phyloP scores from a whole-genome alignment of 2,329 filamentous ascomycete species.

The Truncatella angustata region DNA sequence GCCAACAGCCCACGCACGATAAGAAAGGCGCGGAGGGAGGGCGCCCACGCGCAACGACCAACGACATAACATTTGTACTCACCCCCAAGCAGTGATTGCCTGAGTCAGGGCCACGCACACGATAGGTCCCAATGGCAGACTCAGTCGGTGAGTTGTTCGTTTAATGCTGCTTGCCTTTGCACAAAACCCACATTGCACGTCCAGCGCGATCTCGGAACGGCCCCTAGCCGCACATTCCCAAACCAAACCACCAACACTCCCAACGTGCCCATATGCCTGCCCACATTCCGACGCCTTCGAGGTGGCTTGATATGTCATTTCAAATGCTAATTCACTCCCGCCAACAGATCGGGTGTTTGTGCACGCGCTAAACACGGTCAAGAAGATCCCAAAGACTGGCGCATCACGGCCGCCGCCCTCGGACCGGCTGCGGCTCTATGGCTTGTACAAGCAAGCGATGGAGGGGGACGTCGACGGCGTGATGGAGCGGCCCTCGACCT shows the following conservation, averaged over 20 bases:
- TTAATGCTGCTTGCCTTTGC: constrained; percentile 2
- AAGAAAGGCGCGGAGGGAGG: not conserved
- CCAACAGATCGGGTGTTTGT: constrained; percentile 90
- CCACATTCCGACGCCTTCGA: no score
- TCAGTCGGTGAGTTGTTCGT: constrained; percentile 44
- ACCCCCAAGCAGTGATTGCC: not conserved
- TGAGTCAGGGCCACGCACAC: constrained; percentile 10
- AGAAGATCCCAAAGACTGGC: constrained; percentile 93
- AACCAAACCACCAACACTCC: not conserved
- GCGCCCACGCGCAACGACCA: not conserved
- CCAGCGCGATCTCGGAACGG: not conserved
- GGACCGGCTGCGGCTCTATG: constrained; percentile 90
- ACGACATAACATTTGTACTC: not conserved
- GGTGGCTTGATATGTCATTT: not conserved
- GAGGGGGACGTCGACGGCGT: constrained; percentile 95
- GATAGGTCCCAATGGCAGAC: constrained; percentile 44
- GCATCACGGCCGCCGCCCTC: constrained; percentile 81
- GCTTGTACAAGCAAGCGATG: constrained; percentile 98
- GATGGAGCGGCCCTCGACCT: constrained; percentile 73
- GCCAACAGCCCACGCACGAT: not conserved
- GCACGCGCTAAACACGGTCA: constrained; percentile 97
- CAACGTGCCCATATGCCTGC: not conserved
- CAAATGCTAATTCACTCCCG: not conserved
- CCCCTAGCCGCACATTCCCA: not conserved
- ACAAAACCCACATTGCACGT: not conserved